Percentiles rank a stretch among this genome's conserved stretches.
Conservation (phyloP, 768 basidiomycete species). For the Amanita inopinata region DNA sequence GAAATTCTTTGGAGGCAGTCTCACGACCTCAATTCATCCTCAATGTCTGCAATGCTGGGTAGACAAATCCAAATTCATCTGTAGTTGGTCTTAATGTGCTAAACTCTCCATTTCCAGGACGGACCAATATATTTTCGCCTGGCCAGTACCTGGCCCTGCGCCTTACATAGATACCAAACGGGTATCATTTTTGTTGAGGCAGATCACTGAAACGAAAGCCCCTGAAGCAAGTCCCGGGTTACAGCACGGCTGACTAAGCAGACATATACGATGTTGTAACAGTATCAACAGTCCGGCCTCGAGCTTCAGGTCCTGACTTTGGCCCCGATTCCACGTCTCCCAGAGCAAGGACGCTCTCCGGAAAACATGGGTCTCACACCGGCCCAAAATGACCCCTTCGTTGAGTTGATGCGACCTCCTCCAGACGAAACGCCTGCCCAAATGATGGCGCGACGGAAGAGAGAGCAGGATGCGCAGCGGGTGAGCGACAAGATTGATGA, state of each 20-base stretch:
- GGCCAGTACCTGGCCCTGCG: no score
- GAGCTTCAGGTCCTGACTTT: conserved; percentile 10
- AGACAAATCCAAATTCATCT: no score
- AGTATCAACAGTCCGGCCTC: no score
- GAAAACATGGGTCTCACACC: conserved; percentile 25
- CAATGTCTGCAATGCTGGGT: no score
- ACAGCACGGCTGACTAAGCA: conserved; percentile 1
- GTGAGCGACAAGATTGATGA: conserved; percentile 53
- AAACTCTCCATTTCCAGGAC: no score
- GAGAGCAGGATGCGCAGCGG: conserved; percentile 38
- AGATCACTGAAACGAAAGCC: conserved; percentile 7
- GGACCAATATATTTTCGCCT: no score
- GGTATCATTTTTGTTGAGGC: conserved; percentile 5
- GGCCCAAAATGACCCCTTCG: conserved; percentile 32
- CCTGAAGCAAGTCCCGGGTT: conserved; percentile 4
- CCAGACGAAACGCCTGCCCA: conserved; percentile 43
- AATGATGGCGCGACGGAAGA: conserved; percentile 33
- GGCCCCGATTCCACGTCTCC: conserved; percentile 11
- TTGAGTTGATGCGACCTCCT: conserved; percentile 38
- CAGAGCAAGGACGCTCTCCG: conserved; percentile 8
- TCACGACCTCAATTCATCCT: no score
- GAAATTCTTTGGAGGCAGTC: no score
- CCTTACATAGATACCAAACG: no score
- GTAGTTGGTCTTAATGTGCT: no score
- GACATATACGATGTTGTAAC: conserved; percentile 1